Evolutionary conservation across 306 rosid species (phyloP).

Genomic region (Cotoneaster glaucophyllus): DNA sequence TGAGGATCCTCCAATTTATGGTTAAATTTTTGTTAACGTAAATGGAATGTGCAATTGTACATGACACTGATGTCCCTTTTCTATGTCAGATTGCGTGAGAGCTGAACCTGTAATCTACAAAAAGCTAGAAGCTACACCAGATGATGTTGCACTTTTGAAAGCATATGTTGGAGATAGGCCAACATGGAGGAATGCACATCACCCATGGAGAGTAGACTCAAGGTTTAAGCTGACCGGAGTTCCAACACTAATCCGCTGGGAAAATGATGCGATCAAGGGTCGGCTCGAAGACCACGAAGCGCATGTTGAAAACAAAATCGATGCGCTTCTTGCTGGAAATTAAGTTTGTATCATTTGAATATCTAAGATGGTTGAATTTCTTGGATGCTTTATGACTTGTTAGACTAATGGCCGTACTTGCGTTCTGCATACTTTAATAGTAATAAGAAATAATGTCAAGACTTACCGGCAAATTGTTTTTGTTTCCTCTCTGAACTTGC

Average conservation of each 20-base stretch:
- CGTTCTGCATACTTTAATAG: background rate
- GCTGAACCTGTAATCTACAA: conserved; percentile 83
- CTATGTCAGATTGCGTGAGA: conserved; percentile 68
- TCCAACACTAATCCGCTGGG: conserved; percentile 76
- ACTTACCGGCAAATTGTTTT: background rate
- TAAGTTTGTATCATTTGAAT: conserved; percentile 6
- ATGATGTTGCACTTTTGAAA: conserved; percentile 58
- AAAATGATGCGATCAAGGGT: conserved; percentile 48
- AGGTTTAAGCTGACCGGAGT: conserved; percentile 74
- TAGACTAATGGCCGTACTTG: background rate
- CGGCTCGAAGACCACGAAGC: conserved; percentile 89
- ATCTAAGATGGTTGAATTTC: background rate
- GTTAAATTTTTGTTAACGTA: background rate
- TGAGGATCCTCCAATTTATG: background rate
- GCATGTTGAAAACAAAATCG: conserved; percentile 62
- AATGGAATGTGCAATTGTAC: background rate
- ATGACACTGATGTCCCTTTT: background rate
- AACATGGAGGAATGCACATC: conserved; percentile 81
- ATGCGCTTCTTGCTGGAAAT: conserved; percentile 50
- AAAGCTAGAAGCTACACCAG: conserved; percentile 56
- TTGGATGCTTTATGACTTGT: background rate
- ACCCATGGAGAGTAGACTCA: conserved; percentile 76
- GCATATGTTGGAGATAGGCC: conserved; percentile 82
- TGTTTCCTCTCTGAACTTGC: background rate
- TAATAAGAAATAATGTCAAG: background rate